Evolutionary conservation across 83 land plant genomes (phyloP).

Genomic region (Isoetes engelmannii): DNA sequence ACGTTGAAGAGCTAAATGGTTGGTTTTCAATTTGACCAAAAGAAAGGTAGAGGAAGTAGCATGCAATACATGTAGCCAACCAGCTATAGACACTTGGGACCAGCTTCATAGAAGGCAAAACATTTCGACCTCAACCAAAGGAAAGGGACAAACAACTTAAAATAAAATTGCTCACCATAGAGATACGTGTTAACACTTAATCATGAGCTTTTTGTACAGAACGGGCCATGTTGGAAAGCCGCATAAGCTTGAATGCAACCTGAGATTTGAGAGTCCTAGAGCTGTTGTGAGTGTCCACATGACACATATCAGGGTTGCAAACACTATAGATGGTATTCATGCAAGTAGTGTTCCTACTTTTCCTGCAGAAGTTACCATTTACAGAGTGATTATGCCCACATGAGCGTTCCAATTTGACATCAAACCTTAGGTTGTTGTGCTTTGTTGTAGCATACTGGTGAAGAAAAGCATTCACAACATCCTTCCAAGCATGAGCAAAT

Average conservation of each 20-base stretch:
- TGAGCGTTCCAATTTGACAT: too few relatives aligned
- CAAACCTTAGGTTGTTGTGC: too few relatives aligned
- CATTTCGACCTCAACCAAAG: background rate
- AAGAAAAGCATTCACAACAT: too few relatives aligned
- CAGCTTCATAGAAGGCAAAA: background rate
- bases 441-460: too few relatives aligned
- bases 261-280: conserved; percentile 72
- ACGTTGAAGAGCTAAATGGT: too few relatives aligned
- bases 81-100: too few relatives aligned
- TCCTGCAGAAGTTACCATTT: conserved; percentile 37
- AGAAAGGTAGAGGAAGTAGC: too few relatives aligned
- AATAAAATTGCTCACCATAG: background rate
- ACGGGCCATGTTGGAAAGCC: conserved; percentile 78
- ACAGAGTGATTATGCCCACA: too few relatives aligned
- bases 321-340: conserved; percentile 79
- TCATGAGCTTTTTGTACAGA: conserved; percentile 36
- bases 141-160: background rate
- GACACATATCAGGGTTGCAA: conserved; percentile 65
- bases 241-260: conserved; percentile 49
- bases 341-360: conserved; percentile 90
- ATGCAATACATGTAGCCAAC: too few relatives aligned
- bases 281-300: conserved; percentile 84
- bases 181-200: conserved; percentile 15
- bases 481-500: too few relatives aligned
- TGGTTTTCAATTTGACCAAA: too few relatives aligned